These are phyloP conservation scores for Irpex sp. DNA, from an alignment of 1,284 basidiomycete genomes.

Conservation along the genomic window DNA sequence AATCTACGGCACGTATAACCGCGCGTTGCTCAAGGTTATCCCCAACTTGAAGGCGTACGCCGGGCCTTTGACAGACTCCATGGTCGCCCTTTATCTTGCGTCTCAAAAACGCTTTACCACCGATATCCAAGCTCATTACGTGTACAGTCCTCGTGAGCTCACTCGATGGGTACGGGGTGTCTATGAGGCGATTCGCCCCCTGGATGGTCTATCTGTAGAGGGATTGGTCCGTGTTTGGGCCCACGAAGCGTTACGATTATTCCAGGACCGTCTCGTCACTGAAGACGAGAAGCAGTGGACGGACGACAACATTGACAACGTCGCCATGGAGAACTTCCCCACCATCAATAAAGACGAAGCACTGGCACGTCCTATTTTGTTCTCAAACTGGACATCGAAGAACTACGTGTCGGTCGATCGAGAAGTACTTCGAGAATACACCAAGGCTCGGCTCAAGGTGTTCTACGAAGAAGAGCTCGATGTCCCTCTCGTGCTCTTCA, in stretches of 20 bases:
- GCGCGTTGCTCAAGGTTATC: constrained; percentile 92
- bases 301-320: constrained; percentile 83
- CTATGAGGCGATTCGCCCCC: constrained; percentile 91
- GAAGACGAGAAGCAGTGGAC: constrained; percentile 95
- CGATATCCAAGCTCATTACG: constrained; percentile 96
- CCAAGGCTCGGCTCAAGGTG: constrained; percentile 90
- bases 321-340: constrained; percentile 87
- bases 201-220: constrained; percentile 88
- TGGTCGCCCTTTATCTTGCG: constrained; percentile 94
- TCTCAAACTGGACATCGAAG: constrained; percentile 99
- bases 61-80: constrained; percentile 93
- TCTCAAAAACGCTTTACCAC: constrained; percentile 95
- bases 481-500: constrained; percentile 97
- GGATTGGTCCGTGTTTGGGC: constrained; percentile 98
- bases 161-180: constrained; percentile 98
- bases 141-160: constrained; percentile 98
- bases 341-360: constrained; percentile 84
- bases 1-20: constrained; percentile 99
- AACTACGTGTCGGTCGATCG: constrained; percentile 94
- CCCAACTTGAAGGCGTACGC: constrained; percentile 92
- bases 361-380: constrained; percentile 86
- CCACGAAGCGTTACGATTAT: constrained; percentile 94
- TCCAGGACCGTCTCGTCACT: constrained; percentile 94
- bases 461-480: constrained; percentile 99
- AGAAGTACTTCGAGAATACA: constrained; percentile 91